Evolutionary conservation across 2,329 filamentous ascomycete genomes (phyloP), one percentile per base, ranked within the genome.

Genomic region (Purpureocillium takamizusanense): DNA sequence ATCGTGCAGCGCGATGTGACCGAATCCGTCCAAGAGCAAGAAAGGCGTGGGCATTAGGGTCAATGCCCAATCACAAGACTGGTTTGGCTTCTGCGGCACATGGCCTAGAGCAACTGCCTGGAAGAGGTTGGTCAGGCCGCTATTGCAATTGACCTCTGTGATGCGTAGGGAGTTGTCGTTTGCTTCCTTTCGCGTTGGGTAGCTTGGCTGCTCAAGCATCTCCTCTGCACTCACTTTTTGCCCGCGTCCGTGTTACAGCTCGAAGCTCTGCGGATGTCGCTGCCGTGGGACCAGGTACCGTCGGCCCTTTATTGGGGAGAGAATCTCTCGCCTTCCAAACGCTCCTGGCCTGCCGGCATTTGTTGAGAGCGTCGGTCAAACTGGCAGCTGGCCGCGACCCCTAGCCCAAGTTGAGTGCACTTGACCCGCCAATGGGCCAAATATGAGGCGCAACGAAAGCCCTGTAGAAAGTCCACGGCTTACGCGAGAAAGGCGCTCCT

Each of bases 301-400:
- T n/a, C n/a, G n/a, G n/a, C n/a, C n/a, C n/a, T n/a, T n/a, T n/a
- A n/a, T n/a, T n/a, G n/a, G n/a, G n/a, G n/a, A n/a, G n/a, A n/a
- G n/a, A n/a, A n/a, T n/a, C n/a, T n/a, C n/a, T n/a, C n/a, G n/a
- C n/a, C n/a, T 33, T 39, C 29, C 34, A 27, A 25, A 21, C 37
- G 36, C 37, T 21, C 21, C 28, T 34, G 21, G 30, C 30, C 23
- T 25, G 31, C 33, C 17, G n/a, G 16, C 21, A 30, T 32, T 29
- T 31, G 38, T 39, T 42, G 40, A 47, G 39, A 10, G 43, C 43
- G 42, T 31, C 33, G n/a, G 52, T 56, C 54, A 57, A 60, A 56
- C 56, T 61, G 57, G 55, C 57, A 57, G 49, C 39, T 49, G 49
- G 44, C 44, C 46, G 44, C 41, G 41, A 38, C 39, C 35, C 41